These are phyloP conservation scores for Penicillium sp. DNA, from an alignment of 2,329 filamentous ascomycete species.

Conservation along the genomic window DNA sequence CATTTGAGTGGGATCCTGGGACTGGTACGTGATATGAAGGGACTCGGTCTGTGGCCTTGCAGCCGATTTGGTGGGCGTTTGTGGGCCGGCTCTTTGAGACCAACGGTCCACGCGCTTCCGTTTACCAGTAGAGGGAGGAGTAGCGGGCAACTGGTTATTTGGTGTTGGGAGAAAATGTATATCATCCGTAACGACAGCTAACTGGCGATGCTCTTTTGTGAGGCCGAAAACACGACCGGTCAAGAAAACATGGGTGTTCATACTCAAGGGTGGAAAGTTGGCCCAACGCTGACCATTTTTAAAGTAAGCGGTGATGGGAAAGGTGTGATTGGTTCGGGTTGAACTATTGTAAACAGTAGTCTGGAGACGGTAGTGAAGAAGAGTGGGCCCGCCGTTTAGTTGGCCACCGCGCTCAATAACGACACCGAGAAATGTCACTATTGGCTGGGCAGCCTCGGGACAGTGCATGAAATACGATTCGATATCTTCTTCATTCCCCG, in stretches of 20 bases:
- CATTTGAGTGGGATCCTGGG: too few relatives aligned
- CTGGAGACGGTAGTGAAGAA: neutral
- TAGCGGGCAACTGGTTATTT: neutral
- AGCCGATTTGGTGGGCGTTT: neutral
- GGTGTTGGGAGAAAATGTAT: conserved; percentile 1
- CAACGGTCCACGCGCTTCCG: neutral
- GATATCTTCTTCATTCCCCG: too few relatives aligned
- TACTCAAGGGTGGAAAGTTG: neutral
- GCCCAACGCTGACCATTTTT: conserved; percentile 4
- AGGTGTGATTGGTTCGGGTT: neutral
- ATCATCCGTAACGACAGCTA: neutral
- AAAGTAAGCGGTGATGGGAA: neutral
- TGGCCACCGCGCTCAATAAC: too few relatives aligned
- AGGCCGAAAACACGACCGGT: neutral
- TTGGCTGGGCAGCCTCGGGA: too few relatives aligned
- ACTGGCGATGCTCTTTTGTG: neutral
- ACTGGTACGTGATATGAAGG: too few relatives aligned
- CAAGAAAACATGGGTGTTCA: neutral
- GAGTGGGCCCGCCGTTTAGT: too few relatives aligned
- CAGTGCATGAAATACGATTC: too few relatives aligned
- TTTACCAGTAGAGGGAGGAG: neutral
- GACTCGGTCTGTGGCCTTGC: too few relatives aligned
- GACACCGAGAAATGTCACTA: too few relatives aligned
- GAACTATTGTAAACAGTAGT: neutral
- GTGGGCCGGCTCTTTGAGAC: neutral